A percentile compares a stretch with the other conserved stretches of the same genome.
Evolutionary conservation across 176 grass and related monocot genomes (phyloP).

Genomic region (Themeda triandra): DNA sequence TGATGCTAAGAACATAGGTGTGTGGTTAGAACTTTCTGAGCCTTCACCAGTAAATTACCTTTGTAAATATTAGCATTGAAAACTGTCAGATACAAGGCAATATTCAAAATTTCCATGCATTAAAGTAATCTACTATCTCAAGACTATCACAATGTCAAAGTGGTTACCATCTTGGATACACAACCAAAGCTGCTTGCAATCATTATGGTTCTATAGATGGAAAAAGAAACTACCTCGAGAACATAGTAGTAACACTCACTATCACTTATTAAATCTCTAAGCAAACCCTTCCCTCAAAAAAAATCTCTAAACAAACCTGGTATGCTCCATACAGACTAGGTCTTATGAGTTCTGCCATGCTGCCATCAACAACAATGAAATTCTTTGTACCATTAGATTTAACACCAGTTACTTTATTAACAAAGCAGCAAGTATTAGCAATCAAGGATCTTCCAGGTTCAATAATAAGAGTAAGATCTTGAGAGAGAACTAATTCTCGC

Average conservation of each 20-base stretch:
- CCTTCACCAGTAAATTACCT: not conserved
- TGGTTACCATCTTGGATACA: not conserved
- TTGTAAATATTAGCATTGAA: not conserved
- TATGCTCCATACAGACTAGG: conserved; percentile 98
- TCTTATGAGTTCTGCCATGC: conserved; percentile 99
- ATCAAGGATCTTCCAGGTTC: conserved; percentile 97
- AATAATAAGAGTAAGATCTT: conserved; percentile 88
- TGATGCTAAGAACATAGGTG: not conserved
- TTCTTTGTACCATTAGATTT: conserved; percentile 98
- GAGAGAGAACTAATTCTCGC: conserved; percentile 81
- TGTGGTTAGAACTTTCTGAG: not conserved
- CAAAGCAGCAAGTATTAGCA: conserved; percentile 89
- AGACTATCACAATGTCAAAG: not conserved
- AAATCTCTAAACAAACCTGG: conserved; percentile 54
- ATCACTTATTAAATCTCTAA: not conserved
- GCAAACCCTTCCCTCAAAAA: not conserved
- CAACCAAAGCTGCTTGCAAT: not conserved
- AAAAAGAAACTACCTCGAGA: not conserved
- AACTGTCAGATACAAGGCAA: not conserved
- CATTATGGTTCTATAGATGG: not conserved
- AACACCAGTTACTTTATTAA: conserved; percentile 88
- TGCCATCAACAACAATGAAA: conserved; percentile 92
- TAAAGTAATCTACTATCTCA: not conserved
- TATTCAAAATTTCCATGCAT: not conserved
- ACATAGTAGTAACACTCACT: not conserved